Evolutionary conservation across 2,329 filamentous ascomycete species (phyloP), one percentile per base, ranked within the genome.

Genomic region (Botrytis hyacinthi): DNA sequence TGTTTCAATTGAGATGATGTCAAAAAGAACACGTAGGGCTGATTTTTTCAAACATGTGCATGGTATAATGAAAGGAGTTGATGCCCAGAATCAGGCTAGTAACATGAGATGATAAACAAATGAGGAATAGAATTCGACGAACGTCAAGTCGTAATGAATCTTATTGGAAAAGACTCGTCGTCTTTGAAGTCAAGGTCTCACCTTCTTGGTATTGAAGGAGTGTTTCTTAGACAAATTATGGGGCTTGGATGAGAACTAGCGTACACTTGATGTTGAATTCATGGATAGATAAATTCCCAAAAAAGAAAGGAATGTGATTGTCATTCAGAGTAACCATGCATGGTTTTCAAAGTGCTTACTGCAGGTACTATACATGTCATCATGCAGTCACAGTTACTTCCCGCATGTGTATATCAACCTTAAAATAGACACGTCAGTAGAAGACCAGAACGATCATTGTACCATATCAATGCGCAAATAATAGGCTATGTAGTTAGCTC

Each of bases 341-440:
- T 37, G 4, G 37, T 18, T 26, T 63, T 54, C 4, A 26, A 46
- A 70, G 54, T 70, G 68, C 68, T 70, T 35, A 70, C 29, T 70
- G 40, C 68, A 70, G n/a, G 22, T 61, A 61, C 20, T 70, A 29
- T 18, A 62, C 29, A 62, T 32, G 54, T 70, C 29, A 46, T 46
- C 29, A 70, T 70, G 40, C 54, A 70, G 40, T n/a, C 46, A 67
- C 20, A 40, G 22, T 51, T 16, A 51, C 32, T 40, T 37, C 42
- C 44, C 32, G 44, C 20, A n/a, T 67, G 35, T 54, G 26, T 54
- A 48, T 48, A 48, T 35, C 12, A 46, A 66, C 20, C 42, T n/a
- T 35, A 48, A 46, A 65, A 65, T 46, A 65, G 61, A 44, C 40
- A 44, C n/a, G 42, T 22, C 16, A 63, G 16, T 57, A 32, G n/a